Base-by-base conservation (phyloP, 225 moss, liverwort and hornwort species). In the Polytrichum formosum region DNA sequence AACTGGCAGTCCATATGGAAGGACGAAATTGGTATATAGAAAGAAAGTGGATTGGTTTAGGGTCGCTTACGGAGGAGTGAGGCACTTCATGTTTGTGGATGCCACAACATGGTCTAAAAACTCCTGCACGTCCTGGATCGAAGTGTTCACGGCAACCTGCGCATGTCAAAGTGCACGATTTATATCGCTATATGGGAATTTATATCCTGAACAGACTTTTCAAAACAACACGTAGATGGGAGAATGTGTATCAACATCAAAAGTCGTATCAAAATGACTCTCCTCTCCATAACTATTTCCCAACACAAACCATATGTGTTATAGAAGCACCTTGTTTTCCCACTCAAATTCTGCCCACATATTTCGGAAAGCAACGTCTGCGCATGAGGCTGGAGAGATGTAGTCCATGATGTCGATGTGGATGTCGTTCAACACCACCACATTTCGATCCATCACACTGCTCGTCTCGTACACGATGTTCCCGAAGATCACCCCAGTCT, bases 281-380 rank as follows among this genome's bases (percentile, higher is more conserved):
- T 46, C 46, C 46, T 46, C 46, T 46, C 46, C 4, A 16, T 13
- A 0, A 37, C 2, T 37, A 13, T 13, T 37, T 37, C 2, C 37
- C 2, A 4, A 16, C 46, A 46, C 46, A 46, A 46, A 46, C 46
- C 0, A 0, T 4, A 16, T 46, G 46, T 46, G 46, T 46, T 4
- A 1, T 1, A 58, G 21, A 20, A 31, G 60, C 77, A 94, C 94
- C 96, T 96, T 96, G 71, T 96, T 96, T 80, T 96, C 96, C 96
- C 96, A 96, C 72, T 96, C 96, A 65, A 96, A 96, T 72, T 96
- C 96, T 18, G 96, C 96, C 96, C 96, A 96, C 96, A 96, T 96
- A 55, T 96, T 96, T 75, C 96, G 80, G 92, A 96, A 96, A 29
- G 90, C 89, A 55, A 96, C 96, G 69, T 96, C 96, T 9, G 96